Evolutionary conservation across 805 yeast genomes (phyloP).

Genomic region (Zygotorulaspora sp.): DNA sequence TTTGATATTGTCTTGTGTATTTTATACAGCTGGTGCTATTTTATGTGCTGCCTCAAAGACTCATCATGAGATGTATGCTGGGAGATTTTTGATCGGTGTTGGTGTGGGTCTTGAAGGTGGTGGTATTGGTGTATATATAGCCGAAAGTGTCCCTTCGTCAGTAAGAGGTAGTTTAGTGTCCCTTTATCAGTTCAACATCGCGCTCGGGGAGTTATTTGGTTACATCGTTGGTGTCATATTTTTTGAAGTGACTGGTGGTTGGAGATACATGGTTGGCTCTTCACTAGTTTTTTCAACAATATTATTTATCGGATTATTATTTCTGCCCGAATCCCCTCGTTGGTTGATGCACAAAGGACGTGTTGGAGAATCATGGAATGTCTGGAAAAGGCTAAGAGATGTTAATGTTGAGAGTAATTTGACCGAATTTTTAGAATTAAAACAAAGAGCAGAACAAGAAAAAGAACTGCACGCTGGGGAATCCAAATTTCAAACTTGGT

Average conservation of each 20-base stretch:
- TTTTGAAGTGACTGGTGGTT: constrained; percentile 50
- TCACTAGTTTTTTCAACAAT: constrained; percentile 54
- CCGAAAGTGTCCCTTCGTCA: constrained; percentile 56
- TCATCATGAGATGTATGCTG: constrained; percentile 50
- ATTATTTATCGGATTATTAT: constrained; percentile 47
- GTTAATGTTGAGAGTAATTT: constrained; percentile 40
- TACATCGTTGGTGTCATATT: constrained; percentile 61
- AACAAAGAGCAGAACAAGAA: constrained; percentile 48
- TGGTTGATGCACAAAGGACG: constrained; percentile 49
- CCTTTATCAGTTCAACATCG: constrained; percentile 59
- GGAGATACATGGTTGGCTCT: constrained; percentile 65
- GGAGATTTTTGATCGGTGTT: constrained; percentile 56
- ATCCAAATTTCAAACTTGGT: constrained; percentile 39
- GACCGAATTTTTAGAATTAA: constrained; percentile 55
- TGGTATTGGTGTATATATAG: constrained; percentile 56
- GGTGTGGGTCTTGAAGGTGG: constrained; percentile 69
- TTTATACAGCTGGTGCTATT: constrained; percentile 58
- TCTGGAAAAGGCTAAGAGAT: constrained; percentile 55
- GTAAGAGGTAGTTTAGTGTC: constrained; percentile 59
- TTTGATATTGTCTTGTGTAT: constrained; percentile 51
- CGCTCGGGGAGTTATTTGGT: constrained; percentile 63
- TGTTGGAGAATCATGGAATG: constrained; percentile 49
- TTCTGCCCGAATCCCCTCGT: constrained; percentile 61
- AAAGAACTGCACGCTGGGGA: constrained; percentile 38
- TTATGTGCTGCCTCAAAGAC: constrained; percentile 49